Evolutionary conservation across 2,329 filamentous ascomycete genomes (phyloP).

Genomic region (Grosmannia huntii): DNA sequence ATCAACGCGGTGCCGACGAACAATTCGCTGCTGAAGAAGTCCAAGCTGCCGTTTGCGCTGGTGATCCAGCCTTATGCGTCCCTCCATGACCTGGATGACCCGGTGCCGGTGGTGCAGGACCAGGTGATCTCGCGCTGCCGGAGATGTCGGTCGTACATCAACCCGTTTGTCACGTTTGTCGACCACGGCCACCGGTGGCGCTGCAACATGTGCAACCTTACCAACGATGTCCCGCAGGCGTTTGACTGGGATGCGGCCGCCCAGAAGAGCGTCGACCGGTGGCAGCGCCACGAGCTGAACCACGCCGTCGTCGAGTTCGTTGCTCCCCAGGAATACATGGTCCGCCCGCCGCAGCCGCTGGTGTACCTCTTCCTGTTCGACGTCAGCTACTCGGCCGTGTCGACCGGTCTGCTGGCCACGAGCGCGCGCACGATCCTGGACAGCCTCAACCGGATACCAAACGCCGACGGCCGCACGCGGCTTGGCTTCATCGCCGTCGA

Average conservation of each 20-base stretch:
- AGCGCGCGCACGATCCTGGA: slow-evolving; percentile 88
- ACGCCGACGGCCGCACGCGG: slow-evolving; percentile 82
- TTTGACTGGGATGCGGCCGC: slow-evolving; percentile 95
- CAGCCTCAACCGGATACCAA: slow-evolving; percentile 94
- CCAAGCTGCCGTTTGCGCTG: slow-evolving; percentile 85
- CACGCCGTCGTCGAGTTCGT: slow-evolving; percentile 96
- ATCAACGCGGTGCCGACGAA: slow-evolving; percentile 89
- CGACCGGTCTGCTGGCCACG: slow-evolving; percentile 82
- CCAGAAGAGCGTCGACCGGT: slow-evolving; percentile 83
- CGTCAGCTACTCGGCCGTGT: slow-evolving; percentile 81
- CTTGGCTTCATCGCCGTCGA: slow-evolving; percentile 94
- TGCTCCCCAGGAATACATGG: slow-evolving; percentile 98
- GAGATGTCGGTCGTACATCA: slow-evolving; percentile 94
- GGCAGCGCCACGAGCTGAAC: slow-evolving; percentile 87
- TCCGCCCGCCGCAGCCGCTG: slow-evolving; percentile 85
- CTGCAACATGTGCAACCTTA: slow-evolving; percentile 99
- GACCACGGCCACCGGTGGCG: slow-evolving; percentile 97
- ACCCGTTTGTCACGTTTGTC: slow-evolving; percentile 90
- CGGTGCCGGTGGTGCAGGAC: slow-evolving; percentile 83
- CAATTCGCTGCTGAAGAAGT: slow-evolving; percentile 89
- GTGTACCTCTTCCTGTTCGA: slow-evolving; percentile 95
- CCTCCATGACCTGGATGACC: slow-evolving; percentile 84
- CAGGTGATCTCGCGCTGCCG: slow-evolving; percentile 95
- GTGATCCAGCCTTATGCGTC: slow-evolving; percentile 93
- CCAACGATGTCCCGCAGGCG: slow-evolving; percentile 96